Evolutionary conservation across 192 early-diverging fungal species (phyloP).

Genomic region (Coemansia sp.): DNA sequence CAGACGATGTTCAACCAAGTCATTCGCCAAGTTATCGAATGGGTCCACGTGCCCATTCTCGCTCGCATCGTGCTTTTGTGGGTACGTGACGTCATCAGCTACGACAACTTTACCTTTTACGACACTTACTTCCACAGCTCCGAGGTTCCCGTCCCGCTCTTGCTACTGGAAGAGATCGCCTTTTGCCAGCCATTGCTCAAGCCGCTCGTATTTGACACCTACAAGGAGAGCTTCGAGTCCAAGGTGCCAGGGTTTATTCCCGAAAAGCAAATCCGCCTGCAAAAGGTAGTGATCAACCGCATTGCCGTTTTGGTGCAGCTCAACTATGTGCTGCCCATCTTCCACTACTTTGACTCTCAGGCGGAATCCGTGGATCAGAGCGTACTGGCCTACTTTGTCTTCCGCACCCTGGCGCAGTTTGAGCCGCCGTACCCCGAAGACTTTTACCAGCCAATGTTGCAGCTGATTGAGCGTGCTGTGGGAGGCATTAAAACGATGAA

Average conservation of each 20-base stretch:
- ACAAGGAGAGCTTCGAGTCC: conserved; percentile 61
- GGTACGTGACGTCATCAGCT: conserved; percentile 62
- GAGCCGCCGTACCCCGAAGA: conserved; percentile 29
- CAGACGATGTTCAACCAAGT: conserved; percentile 27
- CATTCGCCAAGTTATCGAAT: conserved; percentile 29
- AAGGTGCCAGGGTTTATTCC: conserved; percentile 57
- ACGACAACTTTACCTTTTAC: conserved; percentile 61
- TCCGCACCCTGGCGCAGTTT: conserved; percentile 28
- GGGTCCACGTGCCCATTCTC: conserved; percentile 35
- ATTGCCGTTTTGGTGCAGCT: conserved; percentile 67
- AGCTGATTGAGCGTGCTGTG: conserved; percentile 22
- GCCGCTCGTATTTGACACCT: conserved; percentile 62
- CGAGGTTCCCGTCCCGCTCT: conserved; percentile 60
- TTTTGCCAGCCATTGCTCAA: conserved; percentile 69
- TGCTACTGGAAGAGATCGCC: conserved; percentile 78
- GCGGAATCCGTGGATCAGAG: conserved; percentile 67
- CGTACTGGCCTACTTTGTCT: conserved; percentile 66
- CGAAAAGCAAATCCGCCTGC: conserved; percentile 65
- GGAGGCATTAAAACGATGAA: conserved; percentile 28
- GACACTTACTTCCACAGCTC: conserved; percentile 67
- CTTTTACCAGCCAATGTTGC: conserved; percentile 28
- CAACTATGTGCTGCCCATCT: conserved; percentile 61
- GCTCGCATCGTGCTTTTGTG: conserved; percentile 55
- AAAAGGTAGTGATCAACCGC: conserved; percentile 67
- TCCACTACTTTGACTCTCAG: conserved; percentile 59